Base-by-base conservation (phyloP, 2,329 filamentous ascomycete species). In the Endothia cerciana region DNA sequence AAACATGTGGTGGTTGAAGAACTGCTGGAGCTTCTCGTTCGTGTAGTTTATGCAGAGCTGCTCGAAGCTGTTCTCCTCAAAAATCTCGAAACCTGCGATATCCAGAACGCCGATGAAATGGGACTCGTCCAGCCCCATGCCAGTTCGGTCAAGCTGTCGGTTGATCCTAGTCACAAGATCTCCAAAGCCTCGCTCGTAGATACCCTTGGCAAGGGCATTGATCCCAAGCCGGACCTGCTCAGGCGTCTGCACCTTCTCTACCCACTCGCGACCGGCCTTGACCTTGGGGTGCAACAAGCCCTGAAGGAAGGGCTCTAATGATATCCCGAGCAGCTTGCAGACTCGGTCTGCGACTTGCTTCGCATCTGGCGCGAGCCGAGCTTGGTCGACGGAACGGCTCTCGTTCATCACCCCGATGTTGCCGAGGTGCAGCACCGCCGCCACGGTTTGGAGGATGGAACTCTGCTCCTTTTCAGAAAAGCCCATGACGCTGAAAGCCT, bases 1-100 rank as follows among this genome's bases (percentile, higher is more conserved):
- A 74, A 99, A 99, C 95, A 99, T 99, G 81, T 99, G 96, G 76
- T 99, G 95, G 74, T 99, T 99, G 86, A 99, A 99, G 78, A 99
- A 99, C 72, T 99, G 95, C 74, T 99, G 95, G 7, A 99, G 87
- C 77, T 97, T 99, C 78, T 99, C 95, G 79, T 99, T 99, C 68
- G 96, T 98, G 79, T 99, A 99, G 79, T 99, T 99, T 85, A 99
- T 99, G 82, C 95, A 99, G 6, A 99, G 85, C 77, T 99, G 95
- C 77, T 99, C 95, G 74, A 99, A 99, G 81, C 94, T 97, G 81
- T 99, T 99, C 73, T 92, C 87, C 72, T 99, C 94, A 73, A 99
- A 99, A 66, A 99, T 99, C 75, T 99, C 95, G 78, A 99, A 99
- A 68, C 95, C 95, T 70, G 96, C 96, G 78, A 99, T 99, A 87